These are phyloP conservation scores for Salix koriyanagi DNA, from an alignment of 345 rosid genomes.

Conservation along the genomic window DNA sequence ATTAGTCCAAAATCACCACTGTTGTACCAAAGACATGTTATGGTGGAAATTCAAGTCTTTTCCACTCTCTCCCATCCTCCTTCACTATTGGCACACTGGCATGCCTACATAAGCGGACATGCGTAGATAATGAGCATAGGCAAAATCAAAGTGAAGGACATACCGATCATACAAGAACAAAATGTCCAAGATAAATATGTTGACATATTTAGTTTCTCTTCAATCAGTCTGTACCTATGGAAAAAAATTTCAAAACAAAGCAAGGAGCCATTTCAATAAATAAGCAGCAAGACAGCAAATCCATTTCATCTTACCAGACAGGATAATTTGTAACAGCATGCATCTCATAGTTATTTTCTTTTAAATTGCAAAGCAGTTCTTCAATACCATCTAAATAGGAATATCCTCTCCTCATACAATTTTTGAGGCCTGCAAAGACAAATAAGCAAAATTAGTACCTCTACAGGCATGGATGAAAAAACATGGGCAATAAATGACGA, in stretches of 20 bases:
- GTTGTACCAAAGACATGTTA: too few relatives aligned
- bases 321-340: slow-evolving; percentile 95
- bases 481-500: neutral
- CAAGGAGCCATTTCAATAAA: slow-evolving; percentile 13
- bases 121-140: neutral
- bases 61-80: too few relatives aligned
- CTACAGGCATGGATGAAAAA: neutral
- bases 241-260: slow-evolving; percentile 6
- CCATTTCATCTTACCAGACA: slow-evolving; percentile 46
- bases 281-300: neutral
- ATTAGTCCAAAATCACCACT: too few relatives aligned
- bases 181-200: slow-evolving; percentile 85
- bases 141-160: slow-evolving; percentile 2
- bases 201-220: slow-evolving; percentile 72
- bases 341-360: slow-evolving; percentile 60
- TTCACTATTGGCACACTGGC: neutral
- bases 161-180: slow-evolving; percentile 74
- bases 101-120: neutral
- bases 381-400: slow-evolving; percentile 72
- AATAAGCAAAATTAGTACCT: slow-evolving; percentile 5
- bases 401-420: slow-evolving; percentile 65
- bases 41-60: too few relatives aligned
- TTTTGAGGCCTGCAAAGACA: slow-evolving; percentile 58
- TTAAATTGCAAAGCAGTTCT: slow-evolving; percentile 55
- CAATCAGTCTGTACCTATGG: slow-evolving; percentile 66